Evolutionary conservation across 176 grass and related monocot genomes (phyloP).

Genomic region (Triticum dicoccoides): DNA sequence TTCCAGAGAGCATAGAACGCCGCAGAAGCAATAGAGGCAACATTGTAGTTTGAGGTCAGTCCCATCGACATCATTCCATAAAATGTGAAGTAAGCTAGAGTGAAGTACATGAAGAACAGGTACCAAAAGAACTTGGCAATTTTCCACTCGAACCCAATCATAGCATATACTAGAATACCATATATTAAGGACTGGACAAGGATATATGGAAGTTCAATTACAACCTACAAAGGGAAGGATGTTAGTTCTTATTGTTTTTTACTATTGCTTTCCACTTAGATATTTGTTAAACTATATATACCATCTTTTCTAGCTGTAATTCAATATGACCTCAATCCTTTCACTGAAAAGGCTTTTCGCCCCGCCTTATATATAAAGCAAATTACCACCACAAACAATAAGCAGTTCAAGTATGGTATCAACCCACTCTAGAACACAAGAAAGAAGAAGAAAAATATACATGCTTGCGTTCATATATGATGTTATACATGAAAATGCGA

Average conservation of each 20-base stretch:
- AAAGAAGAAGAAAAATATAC: not conserved
- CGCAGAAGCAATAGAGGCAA: slow-evolving; percentile 54
- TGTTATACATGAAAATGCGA: not conserved
- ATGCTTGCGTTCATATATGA: slow-evolving; percentile 18
- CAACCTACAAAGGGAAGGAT: slow-evolving; percentile 44
- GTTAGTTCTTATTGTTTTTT: not conserved
- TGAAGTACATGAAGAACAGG: slow-evolving; percentile 86
- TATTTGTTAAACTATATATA: not conserved
- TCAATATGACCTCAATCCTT: not conserved
- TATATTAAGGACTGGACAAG: slow-evolving; percentile 64
- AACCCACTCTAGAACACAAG: too few species aligned
- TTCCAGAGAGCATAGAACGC: slow-evolving; percentile 64
- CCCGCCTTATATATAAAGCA: not conserved
- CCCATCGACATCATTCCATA: slow-evolving; percentile 86
- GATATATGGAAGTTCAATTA: slow-evolving; percentile 75
- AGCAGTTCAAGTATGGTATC: too few species aligned
- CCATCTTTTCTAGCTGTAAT: not conserved
- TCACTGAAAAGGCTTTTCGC: not conserved
- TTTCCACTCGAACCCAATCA: slow-evolving; percentile 85
- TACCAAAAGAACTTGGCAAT: slow-evolving; percentile 83
- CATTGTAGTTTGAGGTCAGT: slow-evolving; percentile 63
- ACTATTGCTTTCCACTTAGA: not conserved
- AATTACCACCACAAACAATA: too few species aligned
- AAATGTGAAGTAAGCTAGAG: slow-evolving; percentile 75
- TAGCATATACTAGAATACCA: slow-evolving; percentile 59